Evolutionary conservation across 176 grass and related monocot species (phyloP), one percentile per base, ranked within the genome.

Genomic region (Triticum turgidum): DNA sequence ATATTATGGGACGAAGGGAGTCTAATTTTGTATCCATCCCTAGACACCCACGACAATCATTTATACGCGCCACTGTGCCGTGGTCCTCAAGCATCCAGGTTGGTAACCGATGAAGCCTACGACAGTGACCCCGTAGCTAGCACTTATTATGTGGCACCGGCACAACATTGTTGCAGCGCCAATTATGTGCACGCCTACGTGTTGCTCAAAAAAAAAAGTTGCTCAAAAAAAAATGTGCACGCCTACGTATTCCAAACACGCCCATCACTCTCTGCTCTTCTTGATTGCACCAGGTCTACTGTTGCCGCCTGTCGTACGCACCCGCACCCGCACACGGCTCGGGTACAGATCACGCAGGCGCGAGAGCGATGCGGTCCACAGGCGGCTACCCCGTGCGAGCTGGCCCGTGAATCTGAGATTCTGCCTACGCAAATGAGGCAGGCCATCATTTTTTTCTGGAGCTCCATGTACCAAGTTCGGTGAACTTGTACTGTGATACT

Each of bases 1-100:
- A 30, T 30, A 30, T 30, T 30, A 30, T 3, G 29, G 29, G 2
- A 3, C 29, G 29, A 2, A 30, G 29, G 29, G 2, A 30, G 29
- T 30, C 29, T 30, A 30, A 30, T 30, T 30, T 30, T 30, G 29
- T 44, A 54, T 20, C 56, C 47, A 49, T 34, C 13, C 41, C 1
- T 29, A 74, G 33, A 73, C 12, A 67, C 17, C 76, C 18, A 74
- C 32, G 18, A 63, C 39, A 65, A 76, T 80, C 68, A 87, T 69
- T 87, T 87, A 62, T 84, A 51, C 80, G 69, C 44, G 85, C 69
- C 24, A 84, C 68, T 80, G 61, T 91, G 27, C 1, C 20, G 68
- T 91, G 81, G 81, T 87, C 89, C 76, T 77, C 47, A 47, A 87
- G 30, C 10, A 58, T 35, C n/a, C 20, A 73, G 42, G 75, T 73